These are phyloP conservation scores for Calophaca sinica DNA, from an alignment of 306 rosid species.

Conservation along the genomic window DNA sequence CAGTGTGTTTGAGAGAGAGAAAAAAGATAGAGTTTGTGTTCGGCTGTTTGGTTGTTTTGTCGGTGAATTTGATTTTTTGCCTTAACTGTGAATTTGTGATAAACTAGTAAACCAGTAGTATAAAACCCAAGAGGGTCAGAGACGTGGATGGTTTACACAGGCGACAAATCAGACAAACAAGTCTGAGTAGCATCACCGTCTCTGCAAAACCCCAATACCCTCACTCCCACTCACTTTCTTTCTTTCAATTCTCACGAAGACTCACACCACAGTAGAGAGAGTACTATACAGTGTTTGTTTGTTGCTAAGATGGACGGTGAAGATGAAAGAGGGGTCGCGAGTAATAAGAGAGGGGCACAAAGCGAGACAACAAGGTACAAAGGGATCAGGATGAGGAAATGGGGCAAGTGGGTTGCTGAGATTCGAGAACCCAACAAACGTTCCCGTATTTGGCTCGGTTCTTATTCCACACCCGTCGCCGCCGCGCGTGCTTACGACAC, in stretches of 20 bases:
- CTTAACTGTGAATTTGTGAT: background rate
- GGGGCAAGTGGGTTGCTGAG: conserved; percentile 99
- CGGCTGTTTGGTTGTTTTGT: conserved; percentile 26
- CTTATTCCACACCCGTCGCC: conserved; percentile 85
- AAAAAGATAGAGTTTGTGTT: background rate
- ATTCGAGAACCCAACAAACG: conserved; percentile 97
- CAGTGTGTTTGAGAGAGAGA: background rate
- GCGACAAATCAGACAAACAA: conserved; percentile 51
- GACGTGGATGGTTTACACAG: conserved; percentile 67
- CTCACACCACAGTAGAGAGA: background rate
- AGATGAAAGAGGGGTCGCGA: conserved; percentile 2
- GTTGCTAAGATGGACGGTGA: conserved; percentile 28
- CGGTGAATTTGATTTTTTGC: conserved; percentile 51
- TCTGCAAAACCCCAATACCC: conserved; percentile 9
- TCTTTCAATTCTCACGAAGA: conserved; percentile 34
- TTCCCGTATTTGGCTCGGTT: conserved; percentile 94
- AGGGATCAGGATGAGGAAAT: conserved; percentile 98
- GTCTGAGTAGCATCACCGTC: conserved; percentile 53
- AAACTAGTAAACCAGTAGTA: background rate
- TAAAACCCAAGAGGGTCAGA: conserved; percentile 40
- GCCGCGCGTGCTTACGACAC: conserved; percentile 97
- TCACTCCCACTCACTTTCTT: background rate
- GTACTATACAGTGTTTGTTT: background rate
- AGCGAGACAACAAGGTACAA: conserved; percentile 70
- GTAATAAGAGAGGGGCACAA: conserved; percentile 39